Evolutionary conservation across 2,329 filamentous ascomycete species (phyloP).

Genomic region (Cryphonectria naterciae): DNA sequence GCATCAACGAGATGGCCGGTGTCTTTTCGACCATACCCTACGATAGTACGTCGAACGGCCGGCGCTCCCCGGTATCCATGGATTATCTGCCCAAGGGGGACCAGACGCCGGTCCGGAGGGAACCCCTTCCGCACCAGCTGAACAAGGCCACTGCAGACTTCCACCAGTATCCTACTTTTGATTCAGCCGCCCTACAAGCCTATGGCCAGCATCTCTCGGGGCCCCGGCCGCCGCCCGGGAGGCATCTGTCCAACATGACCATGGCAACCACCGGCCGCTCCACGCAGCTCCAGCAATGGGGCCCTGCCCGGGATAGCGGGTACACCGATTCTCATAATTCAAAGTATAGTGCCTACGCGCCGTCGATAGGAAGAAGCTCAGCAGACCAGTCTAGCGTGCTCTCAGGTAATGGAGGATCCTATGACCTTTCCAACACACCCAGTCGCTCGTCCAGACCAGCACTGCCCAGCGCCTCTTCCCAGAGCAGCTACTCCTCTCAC

Average conservation of each 20-base stretch:
- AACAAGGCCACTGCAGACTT: constrained; percentile 79
- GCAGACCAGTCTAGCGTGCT: constrained; percentile 59
- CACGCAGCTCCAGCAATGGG: constrained; percentile 80
- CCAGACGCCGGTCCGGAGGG: constrained; percentile 65
- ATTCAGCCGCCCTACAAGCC: constrained; percentile 54
- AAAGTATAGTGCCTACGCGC: constrained; percentile 67
- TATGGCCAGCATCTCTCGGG: constrained; percentile 62
- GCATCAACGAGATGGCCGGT: constrained; percentile 75
- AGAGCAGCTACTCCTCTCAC: constrained; percentile 56
- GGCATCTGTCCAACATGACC: constrained; percentile 60
- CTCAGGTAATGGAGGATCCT: constrained; percentile 57
- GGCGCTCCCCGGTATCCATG: constrained; percentile 70
- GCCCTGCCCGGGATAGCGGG: constrained; percentile 61
- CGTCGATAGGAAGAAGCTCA: constrained; percentile 61
- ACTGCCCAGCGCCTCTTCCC: constrained; percentile 59
- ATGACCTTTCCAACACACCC: constrained; percentile 41
- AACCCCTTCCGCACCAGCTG: constrained; percentile 80
- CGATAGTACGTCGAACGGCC: constrained; percentile 68
- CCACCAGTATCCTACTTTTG: constrained; percentile 84
- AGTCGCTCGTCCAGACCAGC: constrained; percentile 56
- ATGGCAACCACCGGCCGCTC: constrained; percentile 74
- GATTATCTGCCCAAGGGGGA: constrained; percentile 74
- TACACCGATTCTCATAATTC: constrained; percentile 57
- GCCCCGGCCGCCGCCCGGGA: constrained; percentile 60
- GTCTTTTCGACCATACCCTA: constrained; percentile 89